phyloP scores from a whole-genome alignment of 2,329 filamentous ascomycete genomes.

The Alternaria brassicicola region DNA sequence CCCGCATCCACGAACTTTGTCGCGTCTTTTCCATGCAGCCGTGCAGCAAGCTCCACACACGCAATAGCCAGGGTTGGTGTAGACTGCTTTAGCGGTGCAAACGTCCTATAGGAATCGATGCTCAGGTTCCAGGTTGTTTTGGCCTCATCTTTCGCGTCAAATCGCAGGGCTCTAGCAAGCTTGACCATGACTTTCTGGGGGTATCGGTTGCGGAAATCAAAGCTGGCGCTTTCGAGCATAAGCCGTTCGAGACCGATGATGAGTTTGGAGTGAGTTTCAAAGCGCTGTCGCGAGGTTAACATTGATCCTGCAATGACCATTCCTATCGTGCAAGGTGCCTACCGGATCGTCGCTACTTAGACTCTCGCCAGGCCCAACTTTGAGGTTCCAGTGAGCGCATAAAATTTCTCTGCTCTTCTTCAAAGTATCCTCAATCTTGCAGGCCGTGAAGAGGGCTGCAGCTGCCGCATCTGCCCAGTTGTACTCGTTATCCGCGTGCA shows the following conservation, averaged over 20 bases:
- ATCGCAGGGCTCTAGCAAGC: slow-evolving; percentile 66
- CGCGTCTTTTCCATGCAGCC: slow-evolving; percentile 65
- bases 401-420: slow-evolving; percentile 96
- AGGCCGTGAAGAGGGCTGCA: slow-evolving; percentile 87
- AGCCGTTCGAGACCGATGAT: slow-evolving; percentile 90
- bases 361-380: slow-evolving; percentile 69
- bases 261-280: slow-evolving; percentile 77
- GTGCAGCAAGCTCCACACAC: slow-evolving; percentile 78
- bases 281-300: slow-evolving; percentile 62
- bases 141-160: slow-evolving; percentile 63
- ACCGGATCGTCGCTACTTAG: slow-evolving; percentile 83
- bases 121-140: slow-evolving; percentile 79
- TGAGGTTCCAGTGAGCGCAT: slow-evolving; percentile 87
- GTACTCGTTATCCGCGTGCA: slow-evolving; percentile 84
- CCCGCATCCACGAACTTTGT: slow-evolving; percentile 54
- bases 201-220: slow-evolving; percentile 90
- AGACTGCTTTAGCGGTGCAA: slow-evolving; percentile 87
- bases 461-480: slow-evolving; percentile 84
- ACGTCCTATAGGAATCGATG: slow-evolving; percentile 90
- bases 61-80: slow-evolving; percentile 84
- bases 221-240: slow-evolving; percentile 89
- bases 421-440: slow-evolving; percentile 96
- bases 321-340: slow-evolving; percentile 30
- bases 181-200: slow-evolving; percentile 87
- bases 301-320: not conserved